A percentile compares a stretch with the other conserved stretches of the same genome.
phyloP scores from a whole-genome alignment of 805 yeast genomes.

The Candida coleopterorum region DNA sequence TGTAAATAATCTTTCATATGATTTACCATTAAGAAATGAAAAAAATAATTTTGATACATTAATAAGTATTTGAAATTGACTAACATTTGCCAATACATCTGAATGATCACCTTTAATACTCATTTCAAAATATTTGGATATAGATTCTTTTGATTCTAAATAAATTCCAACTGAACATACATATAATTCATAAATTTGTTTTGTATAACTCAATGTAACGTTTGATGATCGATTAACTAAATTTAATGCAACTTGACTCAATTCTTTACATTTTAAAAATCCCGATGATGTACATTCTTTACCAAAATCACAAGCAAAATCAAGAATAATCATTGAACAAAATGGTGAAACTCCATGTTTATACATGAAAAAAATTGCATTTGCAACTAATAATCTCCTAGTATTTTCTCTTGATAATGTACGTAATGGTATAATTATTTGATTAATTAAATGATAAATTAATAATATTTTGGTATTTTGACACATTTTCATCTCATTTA shows the following conservation, averaged over 20 bases:
- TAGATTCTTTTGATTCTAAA: constrained; percentile 34
- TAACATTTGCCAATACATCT: constrained; percentile 4
- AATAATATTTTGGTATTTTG: constrained; percentile 24
- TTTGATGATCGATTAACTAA: constrained; percentile 30
- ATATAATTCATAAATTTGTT: constrained; percentile 39
- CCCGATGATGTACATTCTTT: constrained; percentile 23
- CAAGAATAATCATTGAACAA: constrained; percentile 35
- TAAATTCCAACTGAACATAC: constrained; percentile 37
- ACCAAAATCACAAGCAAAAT: constrained; percentile 31
- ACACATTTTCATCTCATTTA: constrained; percentile 18
- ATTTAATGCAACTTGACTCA: constrained; percentile 34
- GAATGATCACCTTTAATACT: constrained; percentile 3
- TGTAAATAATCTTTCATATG: constrained; percentile 1
- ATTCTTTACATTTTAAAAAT: constrained; percentile 37
- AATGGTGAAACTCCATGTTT: constrained; percentile 36
- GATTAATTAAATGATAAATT: constrained; percentile 38
- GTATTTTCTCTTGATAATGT: constrained; percentile 21
- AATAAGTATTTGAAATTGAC: constrained; percentile 10
- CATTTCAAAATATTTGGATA: constrained; percentile 23
- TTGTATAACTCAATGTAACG: constrained; percentile 30
- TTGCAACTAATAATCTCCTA: constrained; percentile 26
- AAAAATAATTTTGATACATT: constrained; percentile 12
- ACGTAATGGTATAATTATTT: constrained; percentile 31
- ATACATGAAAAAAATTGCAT: constrained; percentile 30
- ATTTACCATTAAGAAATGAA: constrained; percentile 13